These are phyloP conservation scores for Coelastrella sp. DNA, from an alignment of 139 green algal genomes.

Conservation along the genomic window DNA sequence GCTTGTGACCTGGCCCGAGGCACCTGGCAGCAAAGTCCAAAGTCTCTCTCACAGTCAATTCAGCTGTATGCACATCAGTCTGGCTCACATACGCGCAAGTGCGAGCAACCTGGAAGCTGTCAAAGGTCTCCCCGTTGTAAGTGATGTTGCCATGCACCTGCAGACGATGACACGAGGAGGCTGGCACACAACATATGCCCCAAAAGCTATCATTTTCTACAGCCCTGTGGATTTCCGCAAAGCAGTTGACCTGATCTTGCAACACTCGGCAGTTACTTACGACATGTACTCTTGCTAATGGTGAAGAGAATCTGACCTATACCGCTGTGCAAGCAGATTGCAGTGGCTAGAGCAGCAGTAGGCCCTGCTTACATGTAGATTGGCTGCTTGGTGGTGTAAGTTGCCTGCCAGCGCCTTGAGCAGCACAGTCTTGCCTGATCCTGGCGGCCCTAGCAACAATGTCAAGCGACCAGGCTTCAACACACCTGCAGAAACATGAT, in stretches of 20 bases:
- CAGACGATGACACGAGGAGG: neutral
- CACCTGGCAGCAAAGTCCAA: slow-evolving; percentile 53
- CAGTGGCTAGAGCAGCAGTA: neutral
- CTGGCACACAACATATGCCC: no score
- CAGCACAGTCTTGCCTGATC: slow-evolving; percentile 74
- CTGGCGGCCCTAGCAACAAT: slow-evolving; percentile 77
- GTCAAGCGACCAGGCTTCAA: slow-evolving; percentile 59
- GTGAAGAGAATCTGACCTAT: no score
- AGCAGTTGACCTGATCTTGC: no score
- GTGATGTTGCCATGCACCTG: slow-evolving; percentile 32
- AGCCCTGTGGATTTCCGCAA: no score
- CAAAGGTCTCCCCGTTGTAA: slow-evolving; percentile 53
- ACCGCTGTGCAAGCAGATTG: no score
- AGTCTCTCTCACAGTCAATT: slow-evolving; percentile 67
- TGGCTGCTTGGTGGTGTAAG: neutral
- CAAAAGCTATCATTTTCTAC: no score
- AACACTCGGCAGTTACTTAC: neutral
- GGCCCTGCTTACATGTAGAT: slow-evolving; percentile 5
- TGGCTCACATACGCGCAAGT: slow-evolving; percentile 66
- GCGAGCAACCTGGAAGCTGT: slow-evolving; percentile 57
- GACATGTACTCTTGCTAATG: no score
- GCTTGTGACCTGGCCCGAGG: slow-evolving; percentile 44
- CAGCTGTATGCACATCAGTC: slow-evolving; percentile 60
- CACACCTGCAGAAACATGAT: slow-evolving; percentile 29
- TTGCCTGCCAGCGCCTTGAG: slow-evolving; percentile 67